Evolutionary conservation across 139 green algal genomes (phyloP), one percentile per base, ranked within the genome.

Genomic region (Coccomyxa sp.): DNA sequence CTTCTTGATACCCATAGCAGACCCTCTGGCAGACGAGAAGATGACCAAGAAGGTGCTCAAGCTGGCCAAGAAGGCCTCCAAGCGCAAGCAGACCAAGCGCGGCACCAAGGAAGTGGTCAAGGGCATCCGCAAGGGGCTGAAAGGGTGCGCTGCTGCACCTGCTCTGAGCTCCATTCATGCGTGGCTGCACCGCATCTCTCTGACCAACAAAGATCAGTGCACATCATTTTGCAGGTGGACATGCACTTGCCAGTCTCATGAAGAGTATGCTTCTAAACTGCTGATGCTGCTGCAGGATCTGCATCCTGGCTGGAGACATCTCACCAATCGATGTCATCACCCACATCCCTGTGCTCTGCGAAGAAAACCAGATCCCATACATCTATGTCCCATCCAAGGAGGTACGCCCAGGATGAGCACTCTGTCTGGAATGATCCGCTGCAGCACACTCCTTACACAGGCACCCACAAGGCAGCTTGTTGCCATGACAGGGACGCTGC

Each of bases 31-130:
- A 36, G 91, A 97, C 55, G 92, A 97, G 39, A 98, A 98, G 84
- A 88, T 98, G 12, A 87, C 80, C 71, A 98, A 98, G 79, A 97
- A 97, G 83, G 74, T 95, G 8, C 85, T 97, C 33, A 97, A 97
- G 84, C 88, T 97, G 31, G 91, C 87, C 31, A 98, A 97, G 86
- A 96, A 96, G 81, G 95, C 95, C 6, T 89, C 95, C 40, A 99
- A 98, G 87, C 81, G 87, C 6, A 99, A 99, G 88, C 90, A 97
- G 73, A 91, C 98, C 29, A 96, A 97, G 75, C 85, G 96, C 50
- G 96, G 96, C 2, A 96, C 99, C 0, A 99, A 99, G 86, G 96
- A 99, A 86, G 96, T 99, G 2, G 95, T 99, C 10, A 99, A 99
- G 81, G 91, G 94, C 5, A 79, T 99, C 36, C 79, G 95, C 8